phyloP scores from a whole-genome alignment of 495 filamentous ascomycete species.

The Pseudotulostoma volvatum region DNA sequence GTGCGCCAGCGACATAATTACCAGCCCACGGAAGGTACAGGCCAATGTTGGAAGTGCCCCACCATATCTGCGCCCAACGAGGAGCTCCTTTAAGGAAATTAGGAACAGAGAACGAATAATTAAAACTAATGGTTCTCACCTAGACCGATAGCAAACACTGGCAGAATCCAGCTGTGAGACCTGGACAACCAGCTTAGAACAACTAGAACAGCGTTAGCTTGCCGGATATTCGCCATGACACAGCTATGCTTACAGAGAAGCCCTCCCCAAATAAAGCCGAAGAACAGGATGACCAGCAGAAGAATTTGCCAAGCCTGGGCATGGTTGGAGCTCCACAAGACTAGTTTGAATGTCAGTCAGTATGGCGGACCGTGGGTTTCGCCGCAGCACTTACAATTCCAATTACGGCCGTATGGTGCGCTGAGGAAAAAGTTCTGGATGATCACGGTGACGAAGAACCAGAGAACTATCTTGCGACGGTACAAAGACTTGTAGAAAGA shows the following conservation, averaged over 20 bases:
- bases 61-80: conserved; percentile 50
- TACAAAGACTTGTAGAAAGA: conserved; percentile 34
- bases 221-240: too few species aligned
- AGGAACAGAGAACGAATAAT: too few species aligned
- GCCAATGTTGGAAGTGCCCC: conserved; percentile 41
- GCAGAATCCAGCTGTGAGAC: conserved; percentile 46
- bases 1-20: conserved; percentile 28
- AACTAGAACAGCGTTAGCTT: conserved; percentile 25
- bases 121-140: too few species aligned
- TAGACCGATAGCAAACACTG: conserved; percentile 49
- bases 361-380: too few species aligned
- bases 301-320: conserved; percentile 36
- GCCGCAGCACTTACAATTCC: too few species aligned
- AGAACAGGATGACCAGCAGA: conserved; percentile 40
- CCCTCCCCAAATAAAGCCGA: conserved; percentile 37
- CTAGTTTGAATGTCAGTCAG: too few species aligned
- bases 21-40: conserved; percentile 45
- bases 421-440: conserved; percentile 34
- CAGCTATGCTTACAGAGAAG: too few species aligned
- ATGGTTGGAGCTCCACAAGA: conserved; percentile 37
- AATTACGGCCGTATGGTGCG: conserved; percentile 34
- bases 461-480: conserved; percentile 32
- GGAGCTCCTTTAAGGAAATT: too few species aligned
- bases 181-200: conserved; percentile 33
- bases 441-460: conserved; percentile 33